A percentile compares a stretch with the other conserved stretches of the same genome.
These are phyloP conservation scores for Lachnum nothofagi DNA, from an alignment of 2,329 filamentous ascomycete species.

Conservation along the genomic window DNA sequence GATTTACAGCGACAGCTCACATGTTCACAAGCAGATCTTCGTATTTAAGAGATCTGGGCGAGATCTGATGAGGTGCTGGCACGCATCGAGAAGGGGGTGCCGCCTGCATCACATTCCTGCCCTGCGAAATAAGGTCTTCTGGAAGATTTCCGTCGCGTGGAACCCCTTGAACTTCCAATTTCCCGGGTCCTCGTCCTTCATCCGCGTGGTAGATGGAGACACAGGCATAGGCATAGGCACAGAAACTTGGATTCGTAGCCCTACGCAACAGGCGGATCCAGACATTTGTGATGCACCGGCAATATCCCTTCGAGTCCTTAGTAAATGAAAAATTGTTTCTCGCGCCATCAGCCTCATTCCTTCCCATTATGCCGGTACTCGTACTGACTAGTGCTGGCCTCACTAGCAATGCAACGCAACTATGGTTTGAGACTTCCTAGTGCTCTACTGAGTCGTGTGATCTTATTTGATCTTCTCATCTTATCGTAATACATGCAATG, in stretches of 20 bases:
- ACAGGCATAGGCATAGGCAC: background rate
- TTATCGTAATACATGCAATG: slow-evolving; percentile 14
- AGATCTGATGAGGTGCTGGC: background rate
- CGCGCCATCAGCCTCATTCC: no score
- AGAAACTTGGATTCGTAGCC: background rate
- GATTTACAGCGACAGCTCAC: no score
- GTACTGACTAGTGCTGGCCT: no score
- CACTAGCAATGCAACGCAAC: no score
- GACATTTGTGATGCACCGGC: background rate
- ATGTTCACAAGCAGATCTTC: background rate
- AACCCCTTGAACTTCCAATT: background rate
- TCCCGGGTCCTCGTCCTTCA: slow-evolving; percentile 1
- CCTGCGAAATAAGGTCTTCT: background rate
- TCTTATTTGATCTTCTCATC: background rate
- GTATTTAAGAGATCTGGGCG: background rate
- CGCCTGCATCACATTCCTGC: background rate
- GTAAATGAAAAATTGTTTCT: no score
- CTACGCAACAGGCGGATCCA: slow-evolving; percentile 1
- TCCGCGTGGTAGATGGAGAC: background rate
- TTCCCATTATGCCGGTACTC: background rate
- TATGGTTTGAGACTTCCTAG: no score
- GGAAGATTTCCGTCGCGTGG: background rate
- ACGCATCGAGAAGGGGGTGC: background rate
- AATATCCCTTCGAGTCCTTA: no score
- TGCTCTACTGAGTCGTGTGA: no score